phyloP scores from a whole-genome alignment of 176 grass and related monocot species.

The Carex littledalei region DNA sequence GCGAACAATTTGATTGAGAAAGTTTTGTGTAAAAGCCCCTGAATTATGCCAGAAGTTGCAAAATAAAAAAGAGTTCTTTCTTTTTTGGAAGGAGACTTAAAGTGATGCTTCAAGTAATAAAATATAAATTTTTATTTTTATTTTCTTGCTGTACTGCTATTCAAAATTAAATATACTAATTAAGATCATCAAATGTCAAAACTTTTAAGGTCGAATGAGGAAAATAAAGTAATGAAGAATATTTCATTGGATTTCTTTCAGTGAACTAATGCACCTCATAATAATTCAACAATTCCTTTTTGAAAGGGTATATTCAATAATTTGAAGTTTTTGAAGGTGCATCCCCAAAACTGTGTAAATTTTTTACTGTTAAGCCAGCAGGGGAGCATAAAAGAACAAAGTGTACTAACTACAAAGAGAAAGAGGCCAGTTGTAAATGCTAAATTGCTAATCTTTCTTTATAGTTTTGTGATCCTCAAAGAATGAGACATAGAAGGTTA shows the following conservation, averaged over 20 bases:
- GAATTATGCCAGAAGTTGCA: background rate
- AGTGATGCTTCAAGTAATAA: background rate
- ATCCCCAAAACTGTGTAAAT: background rate
- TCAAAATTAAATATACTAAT: background rate
- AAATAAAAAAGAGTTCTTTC: background rate
- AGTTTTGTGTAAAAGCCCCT: background rate
- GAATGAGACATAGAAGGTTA: constrained; percentile 2
- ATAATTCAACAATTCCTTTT: background rate
- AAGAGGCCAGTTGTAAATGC: constrained; percentile 6
- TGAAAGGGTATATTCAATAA: background rate
- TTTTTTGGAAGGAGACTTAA: background rate
- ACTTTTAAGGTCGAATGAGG: background rate
- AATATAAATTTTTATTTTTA: background rate
- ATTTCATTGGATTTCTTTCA: background rate
- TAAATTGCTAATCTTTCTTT: constrained; percentile 1
- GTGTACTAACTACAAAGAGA: background rate
- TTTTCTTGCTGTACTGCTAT: background rate
- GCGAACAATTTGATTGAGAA: constrained; percentile 7
- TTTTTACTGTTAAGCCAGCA: constrained; percentile 1
- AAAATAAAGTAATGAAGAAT: background rate
- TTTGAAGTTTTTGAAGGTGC: background rate
- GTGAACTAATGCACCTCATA: background rate
- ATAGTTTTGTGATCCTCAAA: background rate
- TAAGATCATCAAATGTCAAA: background rate
- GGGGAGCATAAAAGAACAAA: background rate